Base-by-base conservation (phyloP, 2,329 filamentous ascomycete genomes). In the Exophiala sideris region DNA sequence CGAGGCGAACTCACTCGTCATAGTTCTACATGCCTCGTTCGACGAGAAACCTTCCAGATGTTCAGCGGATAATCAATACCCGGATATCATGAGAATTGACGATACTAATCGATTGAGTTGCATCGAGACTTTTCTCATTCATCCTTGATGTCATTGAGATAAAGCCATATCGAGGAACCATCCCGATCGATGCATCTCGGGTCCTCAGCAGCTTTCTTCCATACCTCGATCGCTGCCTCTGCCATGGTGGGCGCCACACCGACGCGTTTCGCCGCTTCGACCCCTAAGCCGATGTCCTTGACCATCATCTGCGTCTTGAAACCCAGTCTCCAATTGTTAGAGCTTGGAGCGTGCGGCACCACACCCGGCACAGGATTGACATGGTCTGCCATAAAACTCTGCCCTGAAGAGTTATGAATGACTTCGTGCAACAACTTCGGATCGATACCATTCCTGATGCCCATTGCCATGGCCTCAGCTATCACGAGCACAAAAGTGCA, bases 401-500 rank as follows among this genome's bases (percentile, higher is more conserved):
- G 49, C 5, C 54, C 54, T 2, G 54, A 48, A 11, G 50, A 53
- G 34, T 46, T 47, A 18, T 46, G 45, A 20, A 57, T 47, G 42
- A 47, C 40, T 3, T 54, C 18, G 21, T 53, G 33, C 34, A 57
- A 41, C 20, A 54, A 33, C 9, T 33, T 44, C 20, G 18, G 21
- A n/a, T 54, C 51, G n/a, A 54, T 33, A 11, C 33, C 32, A 18
- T 29, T 39, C 45, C 33, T 39, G 16, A 53, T 48, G 24, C 61
- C 62, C 29, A 64, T 63, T 33, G 61, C 59, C 42, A 63, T 52
- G 21, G 60, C 62, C 45, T 64, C 62, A 12, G 56, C 51, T 5
- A 56, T 51, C 4, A 57, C 58, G 5, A 62, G 33, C 2, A 46
- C 29, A 9, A 48, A 54, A 38, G 56, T 57, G 35, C 50, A 52